phyloP scores from a whole-genome alignment of 495 filamentous ascomycete genomes.

The Aspergillus indologenus region DNA sequence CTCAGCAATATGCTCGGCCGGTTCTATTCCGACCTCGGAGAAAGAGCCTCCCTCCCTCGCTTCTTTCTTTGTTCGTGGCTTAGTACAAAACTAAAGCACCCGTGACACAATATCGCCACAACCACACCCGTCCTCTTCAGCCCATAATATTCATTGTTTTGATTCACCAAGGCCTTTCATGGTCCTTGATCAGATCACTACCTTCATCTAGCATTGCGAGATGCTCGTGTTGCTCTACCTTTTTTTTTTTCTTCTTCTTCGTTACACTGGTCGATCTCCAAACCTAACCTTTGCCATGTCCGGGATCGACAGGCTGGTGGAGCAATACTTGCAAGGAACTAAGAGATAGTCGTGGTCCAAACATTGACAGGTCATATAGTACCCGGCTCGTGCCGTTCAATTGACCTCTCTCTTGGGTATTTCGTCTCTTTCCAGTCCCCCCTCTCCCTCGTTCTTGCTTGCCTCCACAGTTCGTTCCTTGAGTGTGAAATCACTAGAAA shows the following conservation, averaged over 20 bases:
- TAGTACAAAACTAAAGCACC: neutral
- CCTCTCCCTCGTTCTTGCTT: neutral
- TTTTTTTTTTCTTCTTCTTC: neutral
- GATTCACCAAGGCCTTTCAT: neutral
- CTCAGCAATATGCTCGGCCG: neutral
- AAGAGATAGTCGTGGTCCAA: neutral
- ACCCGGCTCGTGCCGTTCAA: neutral
- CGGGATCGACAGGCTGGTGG: neutral
- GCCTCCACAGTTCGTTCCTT: constrained; percentile 2
- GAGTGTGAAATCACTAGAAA: neutral
- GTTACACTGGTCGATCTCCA: neutral
- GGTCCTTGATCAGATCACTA: neutral
- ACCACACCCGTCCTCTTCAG: neutral
- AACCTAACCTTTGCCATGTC: neutral
- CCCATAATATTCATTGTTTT: constrained; percentile 2
- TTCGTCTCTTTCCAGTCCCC: neutral
- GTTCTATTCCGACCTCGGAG: neutral
- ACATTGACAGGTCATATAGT: neutral
- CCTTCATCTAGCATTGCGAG: neutral
- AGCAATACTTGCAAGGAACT: neutral
- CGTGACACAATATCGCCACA: neutral
- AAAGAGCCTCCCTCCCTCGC: neutral
- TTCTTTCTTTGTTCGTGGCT: neutral
- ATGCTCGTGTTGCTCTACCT: neutral
- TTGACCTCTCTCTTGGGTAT: neutral